Evolutionary conservation across 805 yeast genomes (phyloP).

Genomic region (Cyberlindnera petersonii): DNA sequence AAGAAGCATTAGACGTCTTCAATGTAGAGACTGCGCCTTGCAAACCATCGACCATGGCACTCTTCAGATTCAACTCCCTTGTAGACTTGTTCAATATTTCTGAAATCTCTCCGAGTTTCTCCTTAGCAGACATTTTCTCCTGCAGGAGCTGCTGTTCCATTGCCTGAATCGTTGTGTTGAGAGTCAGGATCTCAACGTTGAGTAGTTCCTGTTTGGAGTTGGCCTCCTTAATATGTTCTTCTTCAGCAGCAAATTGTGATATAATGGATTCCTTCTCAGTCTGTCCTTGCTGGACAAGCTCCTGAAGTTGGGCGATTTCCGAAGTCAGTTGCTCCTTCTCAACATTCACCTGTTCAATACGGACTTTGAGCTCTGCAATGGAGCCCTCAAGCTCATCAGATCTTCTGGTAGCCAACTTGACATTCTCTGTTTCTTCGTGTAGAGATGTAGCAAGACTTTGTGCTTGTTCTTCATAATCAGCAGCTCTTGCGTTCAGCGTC

Average conservation of each 20-base stretch:
- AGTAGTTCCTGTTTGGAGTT: conserved; percentile 4
- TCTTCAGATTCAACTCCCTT: conserved; percentile 12
- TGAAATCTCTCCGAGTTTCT: background rate
- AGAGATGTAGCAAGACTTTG: conserved; percentile 8
- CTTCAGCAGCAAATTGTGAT: conserved; percentile 5
- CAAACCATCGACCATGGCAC: conserved; percentile 12
- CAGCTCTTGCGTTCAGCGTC: conserved; percentile 10
- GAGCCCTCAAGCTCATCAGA: background rate
- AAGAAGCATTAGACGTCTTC: background rate
- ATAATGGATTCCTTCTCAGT: conserved; percentile 2
- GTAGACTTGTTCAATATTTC: background rate
- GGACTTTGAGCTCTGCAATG: background rate
- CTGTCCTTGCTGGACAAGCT: conserved; percentile 2
- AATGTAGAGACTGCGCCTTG: conserved; percentile 15
- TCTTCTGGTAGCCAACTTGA: background rate
- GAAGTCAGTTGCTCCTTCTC: conserved; percentile 3
- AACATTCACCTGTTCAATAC: background rate
- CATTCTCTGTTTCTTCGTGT: conserved; percentile 11
- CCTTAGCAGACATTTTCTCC: conserved; percentile 1
- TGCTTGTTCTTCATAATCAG: conserved; percentile 21
- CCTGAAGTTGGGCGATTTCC: conserved; percentile 4
- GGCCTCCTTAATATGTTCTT: conserved; percentile 3
- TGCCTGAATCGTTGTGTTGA: background rate
- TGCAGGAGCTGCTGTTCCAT: conserved; percentile 2
- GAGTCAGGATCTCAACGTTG: conserved; percentile 1